Percentiles rank a stretch among this genome's conserved stretches.
Evolutionary conservation across 768 basidiomycete species (phyloP).

Genomic region (Cyclocybe aegerita): DNA sequence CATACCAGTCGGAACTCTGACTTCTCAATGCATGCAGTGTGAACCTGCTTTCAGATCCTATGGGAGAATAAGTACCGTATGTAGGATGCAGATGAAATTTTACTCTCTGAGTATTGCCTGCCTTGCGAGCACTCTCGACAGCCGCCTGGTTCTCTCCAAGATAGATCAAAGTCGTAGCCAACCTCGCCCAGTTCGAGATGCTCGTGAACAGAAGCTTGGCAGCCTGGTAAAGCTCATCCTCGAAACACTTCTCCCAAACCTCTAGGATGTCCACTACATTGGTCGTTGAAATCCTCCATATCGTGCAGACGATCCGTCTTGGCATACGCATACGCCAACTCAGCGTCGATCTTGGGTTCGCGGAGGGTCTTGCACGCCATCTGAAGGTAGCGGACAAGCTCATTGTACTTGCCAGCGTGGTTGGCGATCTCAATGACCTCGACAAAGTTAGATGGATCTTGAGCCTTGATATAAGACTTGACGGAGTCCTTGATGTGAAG

Average conservation of each 20-base stretch:
- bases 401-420: slow-evolving; percentile 87
- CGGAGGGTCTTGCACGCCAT: slow-evolving; percentile 98
- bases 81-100: not conserved
- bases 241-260: slow-evolving; percentile 99
- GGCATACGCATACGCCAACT: slow-evolving; percentile 96
- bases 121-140: slow-evolving; percentile 98
- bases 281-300: slow-evolving; percentile 99
- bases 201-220: slow-evolving; percentile 93
- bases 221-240: slow-evolving; percentile 96
- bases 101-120: slow-evolving; percentile 94
- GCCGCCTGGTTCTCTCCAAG: slow-evolving; percentile 97
- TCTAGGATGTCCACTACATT: slow-evolving; percentile 97
- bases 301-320: slow-evolving; percentile 96
- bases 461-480: slow-evolving; percentile 98
- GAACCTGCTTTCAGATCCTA: slow-evolving; percentile 99
- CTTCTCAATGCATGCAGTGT: slow-evolving; percentile 98
- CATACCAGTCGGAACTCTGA: slow-evolving; percentile 86
- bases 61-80: slow-evolving; percentile 3
- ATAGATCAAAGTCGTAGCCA: slow-evolving; percentile 98
- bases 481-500: slow-evolving; percentile 95
- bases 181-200: slow-evolving; percentile 98
- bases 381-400: slow-evolving; percentile 95
- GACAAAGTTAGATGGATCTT: slow-evolving; percentile 89
- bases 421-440: slow-evolving; percentile 97
- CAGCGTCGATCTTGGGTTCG: slow-evolving; percentile 97